phyloP scores from a whole-genome alignment of 1,284 basidiomycete species.

The Rhodotorula sp. region DNA sequence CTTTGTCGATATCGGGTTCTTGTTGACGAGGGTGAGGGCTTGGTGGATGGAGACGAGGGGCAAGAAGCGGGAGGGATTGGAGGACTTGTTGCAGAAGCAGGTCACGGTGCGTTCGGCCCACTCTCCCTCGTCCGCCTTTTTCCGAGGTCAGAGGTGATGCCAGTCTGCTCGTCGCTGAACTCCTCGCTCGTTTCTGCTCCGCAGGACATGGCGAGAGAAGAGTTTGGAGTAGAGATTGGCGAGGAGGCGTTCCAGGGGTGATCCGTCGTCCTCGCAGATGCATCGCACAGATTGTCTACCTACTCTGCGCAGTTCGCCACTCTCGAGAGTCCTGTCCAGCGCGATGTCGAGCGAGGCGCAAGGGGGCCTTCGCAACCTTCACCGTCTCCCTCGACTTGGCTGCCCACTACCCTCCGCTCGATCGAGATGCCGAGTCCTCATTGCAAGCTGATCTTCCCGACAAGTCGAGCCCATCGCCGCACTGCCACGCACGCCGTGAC shows the following conservation, averaged over 20 bases:
- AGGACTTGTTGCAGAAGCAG: constrained; percentile 47
- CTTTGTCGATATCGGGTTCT: constrained; percentile 52
- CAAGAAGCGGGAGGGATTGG: constrained; percentile 42
- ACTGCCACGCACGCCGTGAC: no score
- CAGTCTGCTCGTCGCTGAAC: constrained; percentile 48
- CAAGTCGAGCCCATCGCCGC: no score
- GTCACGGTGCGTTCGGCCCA: constrained; percentile 36
- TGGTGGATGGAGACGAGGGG: constrained; percentile 44
- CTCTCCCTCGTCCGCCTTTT: constrained; percentile 44
- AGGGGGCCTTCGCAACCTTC: no score
- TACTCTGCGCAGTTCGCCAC: no score
- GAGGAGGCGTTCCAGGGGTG: constrained; percentile 21
- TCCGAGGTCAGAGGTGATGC: no score
- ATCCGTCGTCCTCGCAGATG: background rate
- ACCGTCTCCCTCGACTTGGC: background rate
- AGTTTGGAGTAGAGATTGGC: constrained; percentile 52
- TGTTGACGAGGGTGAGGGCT: constrained; percentile 47
- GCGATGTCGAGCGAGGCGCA: no score
- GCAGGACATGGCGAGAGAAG: constrained; percentile 51
- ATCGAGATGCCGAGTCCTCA: no score
- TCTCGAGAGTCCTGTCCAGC: no score
- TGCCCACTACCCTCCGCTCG: background rate
- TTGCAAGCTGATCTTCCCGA: no score
- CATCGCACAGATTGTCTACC: background rate
- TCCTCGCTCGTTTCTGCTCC: constrained; percentile 42